Percentiles rank a stretch among this genome's conserved stretches.
Evolutionary conservation across 306 rosid species (phyloP).

Genomic region (Prunus persica): DNA sequence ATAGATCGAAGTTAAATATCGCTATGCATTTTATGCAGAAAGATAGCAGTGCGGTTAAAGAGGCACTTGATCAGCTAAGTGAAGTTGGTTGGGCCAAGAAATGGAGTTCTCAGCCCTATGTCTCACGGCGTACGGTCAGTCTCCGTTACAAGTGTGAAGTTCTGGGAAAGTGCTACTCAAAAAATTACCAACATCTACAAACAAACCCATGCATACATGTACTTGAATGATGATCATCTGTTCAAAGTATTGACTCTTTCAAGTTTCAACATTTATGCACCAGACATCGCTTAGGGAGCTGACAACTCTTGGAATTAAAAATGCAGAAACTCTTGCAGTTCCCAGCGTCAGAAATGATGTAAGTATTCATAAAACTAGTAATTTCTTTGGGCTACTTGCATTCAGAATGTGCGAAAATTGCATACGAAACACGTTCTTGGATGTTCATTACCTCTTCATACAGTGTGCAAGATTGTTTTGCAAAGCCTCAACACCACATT

Average conservation of each 20-base stretch:
- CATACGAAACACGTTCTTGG: neutral
- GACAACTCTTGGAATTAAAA: conserved; percentile 78
- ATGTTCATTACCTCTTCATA: too few species aligned
- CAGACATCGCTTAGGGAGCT: conserved; percentile 89
- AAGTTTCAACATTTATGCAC: conserved; percentile 27
- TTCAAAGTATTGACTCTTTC: conserved; percentile 29
- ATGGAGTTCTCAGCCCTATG: conserved; percentile 96
- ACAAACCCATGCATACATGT: conserved; percentile 37
- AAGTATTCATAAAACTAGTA: conserved; percentile 22
- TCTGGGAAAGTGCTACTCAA: conserved; percentile 41
- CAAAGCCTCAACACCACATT: too few species aligned
- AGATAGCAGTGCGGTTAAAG: conserved; percentile 76
- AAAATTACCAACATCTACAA: conserved; percentile 39
- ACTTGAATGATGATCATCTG: conserved; percentile 33
- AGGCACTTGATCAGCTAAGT: conserved; percentile 72
- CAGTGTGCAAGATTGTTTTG: too few species aligned
- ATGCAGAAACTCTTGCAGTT: conserved; percentile 92
- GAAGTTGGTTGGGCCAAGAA: conserved; percentile 91
- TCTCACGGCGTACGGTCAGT: conserved; percentile 96
- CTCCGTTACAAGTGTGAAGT: conserved; percentile 47
- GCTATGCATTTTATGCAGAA: conserved; percentile 45
- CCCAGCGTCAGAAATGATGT: conserved; percentile 95
- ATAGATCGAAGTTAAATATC: too few species aligned
- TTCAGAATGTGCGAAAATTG: neutral
- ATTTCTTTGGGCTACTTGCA: neutral